These are phyloP conservation scores for Skeletonema costatum DNA, from an alignment of 108 stramenopile species.

Conservation along the genomic window DNA sequence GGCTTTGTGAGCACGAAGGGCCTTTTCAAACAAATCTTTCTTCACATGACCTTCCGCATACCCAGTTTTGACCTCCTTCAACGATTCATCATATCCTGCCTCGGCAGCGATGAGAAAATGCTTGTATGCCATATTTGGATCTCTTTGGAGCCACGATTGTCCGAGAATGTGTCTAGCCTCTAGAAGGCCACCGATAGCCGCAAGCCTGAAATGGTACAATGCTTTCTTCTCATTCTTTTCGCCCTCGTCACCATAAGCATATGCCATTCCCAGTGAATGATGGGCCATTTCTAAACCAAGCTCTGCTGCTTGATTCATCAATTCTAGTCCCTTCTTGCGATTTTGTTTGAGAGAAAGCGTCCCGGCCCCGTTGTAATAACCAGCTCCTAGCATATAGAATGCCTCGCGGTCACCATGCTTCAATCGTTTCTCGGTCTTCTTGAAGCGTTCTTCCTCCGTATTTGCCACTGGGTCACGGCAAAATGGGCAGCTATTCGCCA, in stretches of 20 bases:
- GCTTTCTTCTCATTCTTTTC: neutral
- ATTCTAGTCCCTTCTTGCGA: neutral
- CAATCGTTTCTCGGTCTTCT: neutral
- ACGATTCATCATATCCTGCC: conserved; percentile 4
- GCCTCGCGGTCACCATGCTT: neutral
- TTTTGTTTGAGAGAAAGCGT: neutral
- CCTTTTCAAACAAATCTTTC: conserved; percentile 9
- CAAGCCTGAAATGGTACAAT: neutral
- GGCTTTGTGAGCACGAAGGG: conserved; percentile 3
- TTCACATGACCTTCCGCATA: neutral
- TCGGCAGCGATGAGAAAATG: conserved; percentile 10
- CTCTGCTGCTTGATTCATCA: neutral
- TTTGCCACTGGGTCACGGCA: neutral
- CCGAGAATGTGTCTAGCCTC: neutral
- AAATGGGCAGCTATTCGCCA: neutral
- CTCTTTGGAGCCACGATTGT: neutral
- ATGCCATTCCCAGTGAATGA: neutral
- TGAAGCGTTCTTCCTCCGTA: neutral
- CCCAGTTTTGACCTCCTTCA: conserved; percentile 7
- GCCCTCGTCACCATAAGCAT: neutral
- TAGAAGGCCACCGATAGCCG: neutral
- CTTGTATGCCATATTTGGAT: neutral
- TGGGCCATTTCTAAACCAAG: neutral
- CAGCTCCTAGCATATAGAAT: neutral
- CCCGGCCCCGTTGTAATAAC: neutral